phyloP scores from a whole-genome alignment of 225 moss, liverwort and hornwort genomes.

The Sphagnum contortum region DNA sequence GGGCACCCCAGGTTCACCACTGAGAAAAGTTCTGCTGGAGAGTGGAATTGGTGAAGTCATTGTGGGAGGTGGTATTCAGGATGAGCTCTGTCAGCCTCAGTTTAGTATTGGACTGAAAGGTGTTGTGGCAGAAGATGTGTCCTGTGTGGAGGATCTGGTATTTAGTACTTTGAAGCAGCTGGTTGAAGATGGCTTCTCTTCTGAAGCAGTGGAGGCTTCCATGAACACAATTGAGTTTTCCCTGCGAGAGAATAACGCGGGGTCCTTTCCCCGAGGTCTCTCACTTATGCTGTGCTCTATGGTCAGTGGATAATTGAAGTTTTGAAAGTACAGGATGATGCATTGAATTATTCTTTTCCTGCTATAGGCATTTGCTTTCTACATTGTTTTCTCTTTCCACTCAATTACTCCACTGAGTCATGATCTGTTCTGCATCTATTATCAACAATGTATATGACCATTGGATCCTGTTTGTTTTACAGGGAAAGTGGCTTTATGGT shows the following conservation, averaged over 20 bases:
- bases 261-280: slow-evolving; percentile 91
- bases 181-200: slow-evolving; percentile 70
- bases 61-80: slow-evolving; percentile 90
- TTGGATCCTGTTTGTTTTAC: too few relatives aligned
- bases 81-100: slow-evolving; percentile 86
- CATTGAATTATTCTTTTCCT: not conserved
- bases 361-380: too few relatives aligned
- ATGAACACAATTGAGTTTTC: slow-evolving; percentile 95
- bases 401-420: too few relatives aligned
- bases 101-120: slow-evolving; percentile 94
- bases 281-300: slow-evolving; percentile 94
- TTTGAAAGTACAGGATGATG: too few relatives aligned
- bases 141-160: slow-evolving; percentile 81
- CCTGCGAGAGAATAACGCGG: slow-evolving; percentile 89
- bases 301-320: slow-evolving; percentile 31
- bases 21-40: slow-evolving; percentile 88
- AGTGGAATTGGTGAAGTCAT: slow-evolving; percentile 87
- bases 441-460: too few relatives aligned
- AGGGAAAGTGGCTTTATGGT: slow-evolving; percentile 98
- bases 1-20: slow-evolving; percentile 85
- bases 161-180: slow-evolving; percentile 70
- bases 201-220: slow-evolving; percentile 88
- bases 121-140: slow-evolving; percentile 65
- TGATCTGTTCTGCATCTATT: too few relatives aligned
- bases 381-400: too few relatives aligned